These are phyloP conservation scores for Auriculariales sp. DNA, from an alignment of 768 basidiomycete species.

Conservation along the genomic window DNA sequence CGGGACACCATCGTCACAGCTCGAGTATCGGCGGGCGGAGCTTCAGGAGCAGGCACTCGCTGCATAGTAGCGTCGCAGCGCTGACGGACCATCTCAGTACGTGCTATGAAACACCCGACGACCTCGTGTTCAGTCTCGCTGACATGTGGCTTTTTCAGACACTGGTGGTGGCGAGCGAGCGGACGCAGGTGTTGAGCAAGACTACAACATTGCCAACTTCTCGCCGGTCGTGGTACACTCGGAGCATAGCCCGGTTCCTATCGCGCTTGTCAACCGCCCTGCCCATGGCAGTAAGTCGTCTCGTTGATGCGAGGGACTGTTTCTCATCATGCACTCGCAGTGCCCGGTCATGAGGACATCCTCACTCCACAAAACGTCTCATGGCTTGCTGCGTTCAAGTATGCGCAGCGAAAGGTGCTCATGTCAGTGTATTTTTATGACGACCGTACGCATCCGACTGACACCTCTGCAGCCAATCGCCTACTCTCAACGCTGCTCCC, in stretches of 20 bases:
- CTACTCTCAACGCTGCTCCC: slow-evolving; percentile 54
- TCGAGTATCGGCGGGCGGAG: neutral
- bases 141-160: neutral
- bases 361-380: slow-evolving; percentile 48
- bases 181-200: neutral
- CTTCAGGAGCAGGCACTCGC: neutral
- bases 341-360: slow-evolving; percentile 29
- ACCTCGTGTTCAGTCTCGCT: neutral
- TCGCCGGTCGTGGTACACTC: slow-evolving; percentile 46
- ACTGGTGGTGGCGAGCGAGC: slow-evolving; percentile 3
- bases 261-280: slow-evolving; percentile 48
- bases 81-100: slow-evolving; percentile 26
- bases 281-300: slow-evolving; percentile 34
- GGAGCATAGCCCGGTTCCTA: slow-evolving; percentile 43
- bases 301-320: neutral
- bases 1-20: too few species aligned
- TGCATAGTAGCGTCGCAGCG: slow-evolving; percentile 12
- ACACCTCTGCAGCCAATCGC: slow-evolving; percentile 37
- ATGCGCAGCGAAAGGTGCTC: slow-evolving; percentile 48
- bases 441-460: neutral
- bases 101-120: neutral
- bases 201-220: slow-evolving; percentile 29
- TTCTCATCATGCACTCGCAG: slow-evolving; percentile 9
- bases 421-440: slow-evolving; percentile 25
- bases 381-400: slow-evolving; percentile 49